Evolutionary conservation across 768 basidiomycete genomes (phyloP), one percentile per base, ranked within the genome.

Genomic region (Phanerodontia chrysosporium): DNA sequence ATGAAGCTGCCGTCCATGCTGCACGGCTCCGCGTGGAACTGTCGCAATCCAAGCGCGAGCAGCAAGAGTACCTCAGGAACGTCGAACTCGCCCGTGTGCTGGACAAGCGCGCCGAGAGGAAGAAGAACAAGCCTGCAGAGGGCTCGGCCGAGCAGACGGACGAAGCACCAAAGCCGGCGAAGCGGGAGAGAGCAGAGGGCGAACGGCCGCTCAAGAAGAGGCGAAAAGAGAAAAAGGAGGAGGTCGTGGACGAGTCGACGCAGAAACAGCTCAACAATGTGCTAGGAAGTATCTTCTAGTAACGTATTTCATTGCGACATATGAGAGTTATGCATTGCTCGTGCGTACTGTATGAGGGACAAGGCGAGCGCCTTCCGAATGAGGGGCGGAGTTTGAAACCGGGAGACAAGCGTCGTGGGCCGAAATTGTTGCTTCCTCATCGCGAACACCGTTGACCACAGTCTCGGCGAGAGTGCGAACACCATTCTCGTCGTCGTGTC

Each of bases 11-110:
- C 18, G 78, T 92, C 18, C 93, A 95, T 67, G 75, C 87, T 5
- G 91, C 95, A 6, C 89, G 89, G 69, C 76, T 99, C n/a, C 92
- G 96, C 4, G 85, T 91, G 35, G 95, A 98, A 68, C 81, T 99
- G 25, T 83, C 92, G 0, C 89, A 95, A 66, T 96, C 94, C 24
- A 84, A 80, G 67, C 76, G 82, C 29, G 97, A 98, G 73, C 95
- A 99, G 69, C 84, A 85, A 46, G 92, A 95, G 36, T 98, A 99
- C 72, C 82, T 98, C 55, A 85, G 83, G 70, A 95, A 97, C 61
- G 97, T 99, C 28, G 96, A 98, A 69, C 83, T 95, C 18, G 95
- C 95, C 1, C 84, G 88, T 12, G 85, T 95, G 44, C 71, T 94
- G 65, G 87, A 90, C 63, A 94, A 91, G 69, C 85, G 90, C n/a